Conservation (phyloP, 2,329 filamentous ascomycete genomes). For the Scedosporium minutisporum region DNA sequence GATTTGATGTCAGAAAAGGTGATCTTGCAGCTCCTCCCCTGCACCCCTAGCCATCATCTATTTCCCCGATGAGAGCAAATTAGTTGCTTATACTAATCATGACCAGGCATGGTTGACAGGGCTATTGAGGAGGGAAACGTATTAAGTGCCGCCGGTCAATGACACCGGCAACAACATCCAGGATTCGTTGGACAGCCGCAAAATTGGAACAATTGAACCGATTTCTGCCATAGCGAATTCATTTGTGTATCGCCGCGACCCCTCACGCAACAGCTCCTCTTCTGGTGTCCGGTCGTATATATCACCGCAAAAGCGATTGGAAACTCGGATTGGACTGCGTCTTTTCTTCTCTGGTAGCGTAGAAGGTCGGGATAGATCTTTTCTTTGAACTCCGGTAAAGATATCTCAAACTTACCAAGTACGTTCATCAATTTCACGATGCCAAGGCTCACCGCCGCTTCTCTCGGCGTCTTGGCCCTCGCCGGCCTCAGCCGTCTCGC, state of each 20-base stretch:
- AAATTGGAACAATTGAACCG: conserved; percentile 3
- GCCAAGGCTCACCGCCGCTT: neutral
- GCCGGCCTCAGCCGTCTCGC: neutral
- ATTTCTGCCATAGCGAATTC: conserved; percentile 4
- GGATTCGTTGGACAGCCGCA: neutral
- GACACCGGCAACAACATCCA: neutral
- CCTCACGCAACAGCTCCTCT: neutral
- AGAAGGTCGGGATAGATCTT: neutral
- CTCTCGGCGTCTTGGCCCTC: neutral
- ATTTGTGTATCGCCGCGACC: neutral
- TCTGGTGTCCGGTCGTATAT: neutral
- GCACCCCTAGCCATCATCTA: too few species aligned
- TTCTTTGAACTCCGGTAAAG: neutral
- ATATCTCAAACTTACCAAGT: neutral
- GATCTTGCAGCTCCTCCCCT: too few species aligned
- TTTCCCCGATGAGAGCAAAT: too few species aligned
- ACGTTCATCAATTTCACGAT: neutral
- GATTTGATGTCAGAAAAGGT: too few species aligned
- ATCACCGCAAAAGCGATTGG: neutral
- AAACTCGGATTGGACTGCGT: neutral
- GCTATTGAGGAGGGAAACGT: neutral
- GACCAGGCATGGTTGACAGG: neutral
- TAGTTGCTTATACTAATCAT: too few species aligned
- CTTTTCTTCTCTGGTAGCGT: neutral
- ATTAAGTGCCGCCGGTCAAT: neutral